These are phyloP conservation scores for Kalanchoe fedtschenkoi DNA, from an alignment of 164 flowering plant species.

Conservation along the genomic window DNA sequence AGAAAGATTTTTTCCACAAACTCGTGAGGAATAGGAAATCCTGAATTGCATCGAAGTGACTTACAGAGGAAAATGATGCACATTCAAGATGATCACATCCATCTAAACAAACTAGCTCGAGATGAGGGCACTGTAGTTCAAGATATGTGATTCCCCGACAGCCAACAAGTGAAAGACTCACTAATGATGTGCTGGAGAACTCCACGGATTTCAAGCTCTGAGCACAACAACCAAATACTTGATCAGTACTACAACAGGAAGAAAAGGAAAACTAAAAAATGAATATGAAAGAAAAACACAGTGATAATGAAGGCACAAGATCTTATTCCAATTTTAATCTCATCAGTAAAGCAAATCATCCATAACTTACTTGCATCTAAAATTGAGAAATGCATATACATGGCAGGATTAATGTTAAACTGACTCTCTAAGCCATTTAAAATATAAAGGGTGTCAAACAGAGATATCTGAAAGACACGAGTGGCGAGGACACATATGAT, in stretches of 20 bases:
- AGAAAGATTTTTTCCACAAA: no score
- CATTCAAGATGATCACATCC: constrained; percentile 94
- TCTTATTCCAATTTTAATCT: no score
- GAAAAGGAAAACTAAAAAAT: neutral
- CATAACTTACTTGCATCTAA: no score
- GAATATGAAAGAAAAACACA: neutral
- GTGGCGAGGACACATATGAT: no score
- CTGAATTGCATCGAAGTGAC: constrained; percentile 13
- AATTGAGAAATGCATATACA: no score
- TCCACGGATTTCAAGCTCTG: constrained; percentile 75
- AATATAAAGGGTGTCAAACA: no score
- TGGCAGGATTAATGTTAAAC: no score
- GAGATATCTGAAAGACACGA: no score
- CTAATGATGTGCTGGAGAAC: constrained; percentile 58
- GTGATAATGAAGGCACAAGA: no score
- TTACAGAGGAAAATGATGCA: constrained; percentile 83
- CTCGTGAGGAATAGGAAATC: constrained; percentile 2
- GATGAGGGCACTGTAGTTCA: constrained; percentile 62
- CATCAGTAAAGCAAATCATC: neutral
- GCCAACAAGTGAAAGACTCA: constrained; percentile 76
- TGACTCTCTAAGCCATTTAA: no score
- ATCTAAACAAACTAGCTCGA: constrained; percentile 70
- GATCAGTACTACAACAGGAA: neutral
- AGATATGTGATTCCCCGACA: constrained; percentile 73
- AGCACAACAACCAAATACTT: constrained; percentile 7